Evolutionary conservation across 257 asterid species (phyloP), one percentile per base, ranked within the genome.

Genomic region (Orobanche coerulescens): DNA sequence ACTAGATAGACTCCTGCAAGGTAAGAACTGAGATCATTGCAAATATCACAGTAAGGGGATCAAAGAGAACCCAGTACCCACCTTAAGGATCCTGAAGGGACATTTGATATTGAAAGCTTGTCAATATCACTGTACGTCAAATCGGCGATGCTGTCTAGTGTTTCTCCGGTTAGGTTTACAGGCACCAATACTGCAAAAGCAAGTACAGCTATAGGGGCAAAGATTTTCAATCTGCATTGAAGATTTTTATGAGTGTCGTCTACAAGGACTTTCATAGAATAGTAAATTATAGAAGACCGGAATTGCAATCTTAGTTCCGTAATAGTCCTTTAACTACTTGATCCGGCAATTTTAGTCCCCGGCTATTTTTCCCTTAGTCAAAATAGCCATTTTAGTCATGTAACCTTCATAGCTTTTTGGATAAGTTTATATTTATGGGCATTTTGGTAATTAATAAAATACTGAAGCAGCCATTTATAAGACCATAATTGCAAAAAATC

Each of bases 91-190:
- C 83, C 92, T 0, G 78, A 42, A 46, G 90, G 79, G 24, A 90
- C 67, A 61, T 87, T 90, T 51, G 93, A 82, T 75, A 87, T 87
- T 2, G 93, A 90, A 42, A 87, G 90, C 79, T 84, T 90, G 73
- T 90, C 97, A 30, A 90, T 78, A 36, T 79, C 54, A 69, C 88
- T 84, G 73, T 68, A 90, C 3, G 93, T 81, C 40, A 90, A 33
- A 66, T 80, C 81, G 52, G 73, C 58, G 34, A 68, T 78, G 56
- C 42, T 46, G 31, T 71, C 73, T 49, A 90, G 68, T 46, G 84
- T 71, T 47, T 57, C 57, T 44, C 97, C 95, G 11, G 90, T 81
- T 77, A 77, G 76, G 66, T 90, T 90, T 54, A 90, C 80, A 24
- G 96, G 96, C 52, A 77, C 78, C 72, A 90, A 71, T 15, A 82